These are phyloP conservation scores for Gastrodia elata DNA, from an alignment of 106 monocot species.

Conservation along the genomic window DNA sequence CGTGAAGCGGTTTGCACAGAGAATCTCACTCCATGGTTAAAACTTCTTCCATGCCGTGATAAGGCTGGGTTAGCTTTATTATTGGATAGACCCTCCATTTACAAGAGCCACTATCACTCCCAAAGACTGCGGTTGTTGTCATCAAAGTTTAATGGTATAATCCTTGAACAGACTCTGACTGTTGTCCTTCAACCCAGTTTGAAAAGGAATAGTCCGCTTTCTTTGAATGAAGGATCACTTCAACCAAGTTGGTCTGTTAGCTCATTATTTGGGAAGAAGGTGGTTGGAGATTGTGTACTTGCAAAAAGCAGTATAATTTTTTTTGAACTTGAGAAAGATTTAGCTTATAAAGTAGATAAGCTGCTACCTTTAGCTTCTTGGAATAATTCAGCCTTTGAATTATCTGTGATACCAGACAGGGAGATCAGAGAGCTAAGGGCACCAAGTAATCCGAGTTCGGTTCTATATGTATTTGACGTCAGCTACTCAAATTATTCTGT, in stretches of 20 bases:
- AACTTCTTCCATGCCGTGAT: slow-evolving; percentile 92
- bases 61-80: slow-evolving; percentile 83
- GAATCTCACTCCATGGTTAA: slow-evolving; percentile 98
- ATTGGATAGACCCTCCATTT: slow-evolving; percentile 86
- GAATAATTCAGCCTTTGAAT: slow-evolving; percentile 38
- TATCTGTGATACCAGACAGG: slow-evolving; percentile 41
- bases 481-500: slow-evolving; percentile 20
- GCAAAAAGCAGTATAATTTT: slow-evolving; percentile 69
- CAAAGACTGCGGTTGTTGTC: slow-evolving; percentile 64
- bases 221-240: slow-evolving; percentile 22
- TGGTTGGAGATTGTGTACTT: slow-evolving; percentile 51
- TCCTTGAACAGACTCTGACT: slow-evolving; percentile 67
- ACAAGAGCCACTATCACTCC: slow-evolving; percentile 80
- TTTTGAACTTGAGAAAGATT: slow-evolving; percentile 59
- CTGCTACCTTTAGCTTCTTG: slow-evolving; percentile 24
- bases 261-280: slow-evolving; percentile 60
- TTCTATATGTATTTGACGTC: slow-evolving; percentile 49
- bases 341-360: slow-evolving; percentile 41
- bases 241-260: slow-evolving; percentile 83
- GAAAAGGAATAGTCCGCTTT: neutral
- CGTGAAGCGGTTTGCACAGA: slow-evolving; percentile 97
- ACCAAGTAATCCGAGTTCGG: slow-evolving; percentile 22
- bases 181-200: slow-evolving; percentile 58
- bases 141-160: slow-evolving; percentile 39
- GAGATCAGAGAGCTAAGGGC: slow-evolving; percentile 28